Conservation (phyloP, 2,329 filamentous ascomycete species). For the Sarocladium brachiariae region DNA sequence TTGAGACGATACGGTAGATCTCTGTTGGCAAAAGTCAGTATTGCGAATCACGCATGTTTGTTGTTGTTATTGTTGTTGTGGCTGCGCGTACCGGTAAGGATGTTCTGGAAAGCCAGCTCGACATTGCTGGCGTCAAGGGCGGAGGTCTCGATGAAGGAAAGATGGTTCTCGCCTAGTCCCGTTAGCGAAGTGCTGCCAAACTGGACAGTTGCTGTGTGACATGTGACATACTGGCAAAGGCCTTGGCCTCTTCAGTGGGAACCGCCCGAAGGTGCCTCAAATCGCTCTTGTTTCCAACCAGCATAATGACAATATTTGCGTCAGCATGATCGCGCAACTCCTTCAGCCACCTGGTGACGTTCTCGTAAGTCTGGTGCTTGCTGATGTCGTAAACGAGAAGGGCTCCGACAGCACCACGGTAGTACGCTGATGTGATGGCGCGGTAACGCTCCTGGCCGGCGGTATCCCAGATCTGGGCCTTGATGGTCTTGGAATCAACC, state of each 20-base stretch:
- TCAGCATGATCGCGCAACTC: slow-evolving; percentile 97
- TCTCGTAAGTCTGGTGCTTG: slow-evolving; percentile 99
- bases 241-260: slow-evolving; percentile 94
- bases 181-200: background rate
- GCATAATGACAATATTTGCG: slow-evolving; percentile 99
- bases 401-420: slow-evolving; percentile 93
- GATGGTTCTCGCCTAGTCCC: slow-evolving; percentile 79
- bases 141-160: slow-evolving; percentile 99
- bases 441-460: slow-evolving; percentile 98
- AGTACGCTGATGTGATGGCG: slow-evolving; percentile 98
- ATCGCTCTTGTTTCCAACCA: slow-evolving; percentile 99
- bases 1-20: slow-evolving; percentile 98
- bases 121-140: slow-evolving; percentile 98
- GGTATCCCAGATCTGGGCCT: slow-evolving; percentile 99
- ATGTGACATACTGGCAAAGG: slow-evolving; percentile 74
- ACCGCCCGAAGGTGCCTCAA: slow-evolving; percentile 96
- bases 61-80: background rate
- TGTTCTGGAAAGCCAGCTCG: slow-evolving; percentile 98
- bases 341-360: slow-evolving; percentile 98
- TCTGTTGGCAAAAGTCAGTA: slow-evolving; percentile 46
- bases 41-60: slow-evolving; percentile 3
- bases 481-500: slow-evolving; percentile 99
- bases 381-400: slow-evolving; percentile 99
- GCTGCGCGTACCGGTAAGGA: slow-evolving; percentile 76
- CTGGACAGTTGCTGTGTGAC: background rate